Evolutionary conservation across 352 stramenopile species (phyloP).

Genomic region (Phytopythium litorale): DNA sequence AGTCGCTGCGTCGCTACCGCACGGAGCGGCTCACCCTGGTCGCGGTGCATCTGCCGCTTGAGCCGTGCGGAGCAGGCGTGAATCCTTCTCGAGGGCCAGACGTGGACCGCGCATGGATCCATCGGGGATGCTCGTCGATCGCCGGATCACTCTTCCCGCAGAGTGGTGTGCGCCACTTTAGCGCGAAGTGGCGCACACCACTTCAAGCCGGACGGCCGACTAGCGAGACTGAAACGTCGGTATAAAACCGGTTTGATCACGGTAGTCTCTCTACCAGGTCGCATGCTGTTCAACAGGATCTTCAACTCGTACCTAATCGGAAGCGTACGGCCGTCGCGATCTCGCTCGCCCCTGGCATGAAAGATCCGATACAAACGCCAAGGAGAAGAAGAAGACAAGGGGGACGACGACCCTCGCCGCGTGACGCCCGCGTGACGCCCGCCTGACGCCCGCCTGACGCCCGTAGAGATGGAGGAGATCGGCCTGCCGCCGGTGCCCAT

Average conservation of each 20-base stretch:
- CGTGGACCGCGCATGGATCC: neutral
- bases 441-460: too few relatives aligned
- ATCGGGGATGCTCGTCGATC: too few relatives aligned
- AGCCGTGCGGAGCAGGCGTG: neutral
- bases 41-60: neutral
- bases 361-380: neutral
- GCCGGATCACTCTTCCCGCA: too few relatives aligned
- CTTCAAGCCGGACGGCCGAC: too few relatives aligned
- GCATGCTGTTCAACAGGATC: neutral
- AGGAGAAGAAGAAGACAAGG: neutral
- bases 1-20: too few relatives aligned
- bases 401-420: neutral
- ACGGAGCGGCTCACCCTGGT: too few relatives aligned
- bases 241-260: too few relatives aligned
- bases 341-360: neutral
- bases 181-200: too few relatives aligned
- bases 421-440: too few relatives aligned
- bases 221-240: too few relatives aligned
- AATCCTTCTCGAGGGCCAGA: neutral
- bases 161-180: too few relatives aligned
- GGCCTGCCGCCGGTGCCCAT: conserved; percentile 26
- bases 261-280: neutral
- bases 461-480: conserved; percentile 56
- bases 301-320: neutral
- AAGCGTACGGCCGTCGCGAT: neutral